These are phyloP conservation scores for Ananas comosus DNA, from an alignment of 176 grass and related monocot genomes.

Conservation along the genomic window DNA sequence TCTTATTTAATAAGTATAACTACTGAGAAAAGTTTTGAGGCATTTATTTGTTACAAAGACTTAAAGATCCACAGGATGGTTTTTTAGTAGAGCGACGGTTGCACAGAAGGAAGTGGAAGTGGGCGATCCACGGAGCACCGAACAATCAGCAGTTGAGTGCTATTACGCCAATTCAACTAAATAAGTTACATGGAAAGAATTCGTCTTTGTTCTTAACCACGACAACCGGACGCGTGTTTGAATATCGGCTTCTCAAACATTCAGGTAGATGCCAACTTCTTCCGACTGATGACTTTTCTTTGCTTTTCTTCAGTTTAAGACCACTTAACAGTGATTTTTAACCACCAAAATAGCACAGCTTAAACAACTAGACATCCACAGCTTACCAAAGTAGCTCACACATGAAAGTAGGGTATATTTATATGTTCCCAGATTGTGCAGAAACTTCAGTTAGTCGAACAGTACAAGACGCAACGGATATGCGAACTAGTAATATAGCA, in stretches of 20 bases:
- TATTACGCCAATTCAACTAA: constrained; percentile 53
- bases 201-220: constrained; percentile 62
- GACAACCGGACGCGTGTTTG: constrained; percentile 64
- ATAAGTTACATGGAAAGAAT: constrained; percentile 37
- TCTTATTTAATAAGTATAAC: too few relatives aligned
- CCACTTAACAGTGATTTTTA: too few relatives aligned
- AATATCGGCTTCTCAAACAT: constrained; percentile 49
- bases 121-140: constrained; percentile 69
- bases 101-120: constrained; percentile 98
- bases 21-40: too few relatives aligned
- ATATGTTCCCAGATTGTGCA: too few relatives aligned
- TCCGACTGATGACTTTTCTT: neutral
- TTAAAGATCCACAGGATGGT: constrained; percentile 96
- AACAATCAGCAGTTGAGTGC: constrained; percentile 55
- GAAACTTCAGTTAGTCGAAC: too few relatives aligned
- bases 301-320: too few relatives aligned
- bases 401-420: too few relatives aligned
- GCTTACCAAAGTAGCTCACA: too few relatives aligned
- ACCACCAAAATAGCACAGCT: too few relatives aligned
- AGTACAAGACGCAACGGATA: too few relatives aligned
- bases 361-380: too few relatives aligned
- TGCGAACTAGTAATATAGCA: too few relatives aligned
- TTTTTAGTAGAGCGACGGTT: constrained; percentile 86
- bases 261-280: constrained; percentile 17
- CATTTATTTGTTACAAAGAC: constrained; percentile 24